phyloP scores from a whole-genome alignment of 495 filamentous ascomycete genomes.

The Astrothelium subdiscretum region DNA sequence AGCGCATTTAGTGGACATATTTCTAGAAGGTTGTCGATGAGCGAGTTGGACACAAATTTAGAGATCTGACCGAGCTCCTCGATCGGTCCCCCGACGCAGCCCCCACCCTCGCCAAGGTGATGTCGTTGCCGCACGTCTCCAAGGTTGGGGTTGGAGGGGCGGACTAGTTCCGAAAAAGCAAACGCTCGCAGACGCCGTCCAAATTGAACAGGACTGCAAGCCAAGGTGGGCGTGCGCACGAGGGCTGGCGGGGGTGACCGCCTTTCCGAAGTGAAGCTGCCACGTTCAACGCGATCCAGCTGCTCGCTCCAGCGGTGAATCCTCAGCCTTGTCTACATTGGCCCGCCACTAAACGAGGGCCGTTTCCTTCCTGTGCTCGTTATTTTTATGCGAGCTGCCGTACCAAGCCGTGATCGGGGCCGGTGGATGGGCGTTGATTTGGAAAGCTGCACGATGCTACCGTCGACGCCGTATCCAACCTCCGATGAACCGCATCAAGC shows the following conservation, averaged over 20 bases:
- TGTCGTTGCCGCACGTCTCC: background rate
- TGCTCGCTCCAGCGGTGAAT: background rate
- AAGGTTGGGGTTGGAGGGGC: background rate
- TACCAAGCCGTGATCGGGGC: background rate
- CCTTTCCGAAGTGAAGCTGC: background rate
- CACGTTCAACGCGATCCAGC: background rate
- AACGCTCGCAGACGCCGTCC: background rate
- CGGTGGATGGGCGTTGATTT: background rate
- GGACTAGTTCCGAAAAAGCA: background rate
- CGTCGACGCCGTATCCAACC: background rate
- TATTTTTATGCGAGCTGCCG: conserved; percentile 1
- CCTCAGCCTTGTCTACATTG: background rate
- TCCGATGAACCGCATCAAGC: background rate
- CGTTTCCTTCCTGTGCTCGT: background rate
- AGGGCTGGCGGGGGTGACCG: background rate
- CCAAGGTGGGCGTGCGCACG: background rate
- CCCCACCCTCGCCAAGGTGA: background rate
- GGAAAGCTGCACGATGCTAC: background rate
- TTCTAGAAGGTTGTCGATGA: background rate
- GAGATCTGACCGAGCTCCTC: background rate
- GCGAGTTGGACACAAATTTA: background rate
- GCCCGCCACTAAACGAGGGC: background rate
- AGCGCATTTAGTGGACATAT: background rate
- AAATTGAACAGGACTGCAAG: background rate
- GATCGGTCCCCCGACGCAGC: background rate